phyloP scores from a whole-genome alignment of 2,329 filamentous ascomycete species.

The Hortaea werneckii region DNA sequence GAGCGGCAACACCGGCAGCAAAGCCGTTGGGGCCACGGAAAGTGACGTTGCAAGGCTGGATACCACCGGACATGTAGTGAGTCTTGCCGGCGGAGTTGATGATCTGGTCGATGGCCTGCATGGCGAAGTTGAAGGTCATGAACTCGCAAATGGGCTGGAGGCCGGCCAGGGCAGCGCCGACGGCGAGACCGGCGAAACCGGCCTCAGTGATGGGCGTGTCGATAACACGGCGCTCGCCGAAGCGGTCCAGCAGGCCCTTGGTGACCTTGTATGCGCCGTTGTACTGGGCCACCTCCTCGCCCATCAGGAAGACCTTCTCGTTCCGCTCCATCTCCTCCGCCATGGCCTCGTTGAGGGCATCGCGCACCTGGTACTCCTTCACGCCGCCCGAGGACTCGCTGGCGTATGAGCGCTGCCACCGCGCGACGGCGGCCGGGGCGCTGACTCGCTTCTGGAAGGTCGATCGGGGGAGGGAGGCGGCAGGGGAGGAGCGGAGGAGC shows the following conservation, averaged over 20 bases:
- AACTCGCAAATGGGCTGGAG: constrained; percentile 96
- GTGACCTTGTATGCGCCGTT: constrained; percentile 99
- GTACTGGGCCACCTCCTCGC: constrained; percentile 98
- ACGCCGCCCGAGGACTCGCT: constrained; percentile 41
- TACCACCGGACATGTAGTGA: constrained; percentile 99
- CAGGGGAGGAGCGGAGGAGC: constrained; percentile 47
- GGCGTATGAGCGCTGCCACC: constrained; percentile 45
- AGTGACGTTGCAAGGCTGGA: constrained; percentile 98
- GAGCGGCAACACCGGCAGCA: constrained; percentile 84
- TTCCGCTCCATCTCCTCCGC: constrained; percentile 94
- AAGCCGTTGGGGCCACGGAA: constrained; percentile 99
- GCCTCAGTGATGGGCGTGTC: constrained; percentile 98
- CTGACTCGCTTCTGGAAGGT: constrained; percentile 41
- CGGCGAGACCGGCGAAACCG: constrained; percentile 85
- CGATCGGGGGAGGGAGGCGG: constrained; percentile 38
- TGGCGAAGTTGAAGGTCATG: constrained; percentile 99
- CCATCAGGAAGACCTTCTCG: constrained; percentile 88
- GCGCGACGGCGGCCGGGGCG: constrained; percentile 38
- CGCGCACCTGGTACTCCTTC: constrained; percentile 94
- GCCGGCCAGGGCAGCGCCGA: constrained; percentile 89
- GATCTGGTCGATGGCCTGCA: constrained; percentile 99
- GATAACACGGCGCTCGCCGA: constrained; percentile 94
- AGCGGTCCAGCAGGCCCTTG: constrained; percentile 91
- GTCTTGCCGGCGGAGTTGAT: constrained; percentile 99
- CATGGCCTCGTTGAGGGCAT: constrained; percentile 94